Conservation (phyloP, 2,329 filamentous ascomycete genomes). For the Cytospora chrysosperma region DNA sequence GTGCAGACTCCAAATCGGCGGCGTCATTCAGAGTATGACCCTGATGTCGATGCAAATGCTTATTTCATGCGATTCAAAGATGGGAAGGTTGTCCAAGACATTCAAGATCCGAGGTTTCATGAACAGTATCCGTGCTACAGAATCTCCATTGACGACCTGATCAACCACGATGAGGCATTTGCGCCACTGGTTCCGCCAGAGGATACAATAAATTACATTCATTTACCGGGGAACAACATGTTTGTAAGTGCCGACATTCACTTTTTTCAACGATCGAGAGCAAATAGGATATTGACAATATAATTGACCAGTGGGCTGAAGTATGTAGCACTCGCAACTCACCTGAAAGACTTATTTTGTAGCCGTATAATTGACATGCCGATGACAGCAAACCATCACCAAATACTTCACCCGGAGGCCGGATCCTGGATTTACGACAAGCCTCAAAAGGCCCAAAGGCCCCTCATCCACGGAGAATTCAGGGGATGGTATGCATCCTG, state of each 20-base stretch:
- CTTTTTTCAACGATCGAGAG: too few relatives aligned
- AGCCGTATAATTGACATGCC: background rate
- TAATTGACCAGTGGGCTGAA: constrained; percentile 20
- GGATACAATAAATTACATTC: constrained; percentile 25
- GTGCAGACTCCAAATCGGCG: background rate
- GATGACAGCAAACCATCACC: constrained; percentile 16
- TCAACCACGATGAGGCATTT: background rate
- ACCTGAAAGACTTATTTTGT: background rate
- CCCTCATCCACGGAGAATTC: background rate
- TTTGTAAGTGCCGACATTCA: constrained; percentile 13
- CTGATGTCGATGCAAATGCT: constrained; percentile 21
- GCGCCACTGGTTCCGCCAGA: constrained; percentile 2
- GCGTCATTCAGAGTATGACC: constrained; percentile 10
- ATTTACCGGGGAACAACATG: constrained; percentile 29
- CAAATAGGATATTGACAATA: background rate
- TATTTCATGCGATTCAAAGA: constrained; percentile 22
- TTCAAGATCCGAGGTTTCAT: constrained; percentile 14
- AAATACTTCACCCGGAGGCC: constrained; percentile 10
- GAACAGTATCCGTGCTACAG: constrained; percentile 21
- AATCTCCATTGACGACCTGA: constrained; percentile 15
- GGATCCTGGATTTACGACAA: background rate
- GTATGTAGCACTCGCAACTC: constrained; percentile 2
- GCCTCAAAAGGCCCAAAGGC: background rate
- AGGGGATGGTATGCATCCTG: background rate
- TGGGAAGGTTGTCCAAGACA: constrained; percentile 8